Base-by-base conservation (phyloP, 257 asterid genomes). In the Penstemon barbatus region DNA sequence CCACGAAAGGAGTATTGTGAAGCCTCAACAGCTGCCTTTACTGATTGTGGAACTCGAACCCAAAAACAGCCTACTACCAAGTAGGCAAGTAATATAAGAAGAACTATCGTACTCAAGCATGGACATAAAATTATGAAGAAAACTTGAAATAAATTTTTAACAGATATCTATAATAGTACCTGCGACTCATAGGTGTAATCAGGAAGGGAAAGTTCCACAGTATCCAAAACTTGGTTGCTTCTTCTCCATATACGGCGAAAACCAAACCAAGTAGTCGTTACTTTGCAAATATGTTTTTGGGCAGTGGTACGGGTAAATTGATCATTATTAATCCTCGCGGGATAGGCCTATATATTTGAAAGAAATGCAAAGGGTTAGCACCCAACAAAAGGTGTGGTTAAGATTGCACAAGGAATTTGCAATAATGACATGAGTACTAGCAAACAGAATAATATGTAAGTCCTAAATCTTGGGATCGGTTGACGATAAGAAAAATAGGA, bases 191-290 rank as follows among this genome's bases (percentile, higher is more conserved):
- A 93, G 62, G 99, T 76, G 86, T 67, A 83, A 57, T 86, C 84
- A 68, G 99, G 99, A 81, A 93, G 97, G 55, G 97, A 84, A 64
- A 90, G 82, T 71, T 93, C 97, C 72, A 88, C 88, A 38, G 92
- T 88, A 77, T 93, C 99, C 61, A 93, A 68, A 74, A 87, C 92
- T 78, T 80, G 84, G 76, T 87, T 88, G 88, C 87, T 87, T 81
- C 85, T 82, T 81, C 77, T 85, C 84, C 87, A 80, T 74, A 93
- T 80, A 63, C 96, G 89, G 37, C 91, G 89, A 70, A 88, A 93
- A 74, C 97, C 99, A 71, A 88, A 87, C 96, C 96, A 93, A 66
- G 86, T 86, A 49, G 97, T 93, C 50, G 92, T 87, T 63, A 93
- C 95, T 74, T 70, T 87, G 81, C 96, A 93, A 61, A 50, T 67